Evolutionary conservation across 164 flowering plant species (phyloP).

Genomic region (Vitis riparia): DNA sequence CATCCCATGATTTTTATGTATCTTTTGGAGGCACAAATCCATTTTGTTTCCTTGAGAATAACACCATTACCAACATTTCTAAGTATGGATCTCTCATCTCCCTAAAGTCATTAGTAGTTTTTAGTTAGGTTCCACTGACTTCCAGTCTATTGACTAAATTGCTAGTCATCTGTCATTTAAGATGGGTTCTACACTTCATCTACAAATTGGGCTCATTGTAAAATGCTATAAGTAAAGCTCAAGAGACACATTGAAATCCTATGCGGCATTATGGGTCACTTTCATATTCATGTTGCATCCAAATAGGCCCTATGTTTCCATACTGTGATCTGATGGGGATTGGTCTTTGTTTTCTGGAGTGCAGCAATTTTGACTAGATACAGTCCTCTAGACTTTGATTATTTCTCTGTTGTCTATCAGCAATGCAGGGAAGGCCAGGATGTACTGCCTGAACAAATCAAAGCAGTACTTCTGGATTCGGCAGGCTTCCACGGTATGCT

Average conservation of each 20-base stretch:
- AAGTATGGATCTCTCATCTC: no score
- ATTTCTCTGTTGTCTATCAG: constrained; percentile 14
- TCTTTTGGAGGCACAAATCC: no score
- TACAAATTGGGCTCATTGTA: no score
- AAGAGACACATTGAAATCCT: not conserved
- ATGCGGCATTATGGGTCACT: not conserved
- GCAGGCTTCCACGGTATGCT: constrained; percentile 28
- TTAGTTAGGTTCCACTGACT: no score
- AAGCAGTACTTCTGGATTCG: constrained; percentile 37
- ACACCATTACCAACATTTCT: no score
- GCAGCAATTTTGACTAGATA: not conserved
- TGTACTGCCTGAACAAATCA: constrained; percentile 36
- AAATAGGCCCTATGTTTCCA: not conserved
- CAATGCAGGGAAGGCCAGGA: constrained; percentile 39
- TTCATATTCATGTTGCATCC: not conserved
- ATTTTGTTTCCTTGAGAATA: no score
- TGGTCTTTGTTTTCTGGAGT: not conserved
- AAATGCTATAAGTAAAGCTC: not conserved
- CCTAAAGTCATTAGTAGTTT: no score
- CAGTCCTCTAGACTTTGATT: not conserved
- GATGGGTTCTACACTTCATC: no score
- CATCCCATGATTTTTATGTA: no score
- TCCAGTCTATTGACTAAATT: no score
- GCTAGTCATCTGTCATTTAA: no score
- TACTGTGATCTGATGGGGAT: not conserved